phyloP scores from a whole-genome alignment of 2,329 filamentous ascomycete species.

The Fusarium sp. region DNA sequence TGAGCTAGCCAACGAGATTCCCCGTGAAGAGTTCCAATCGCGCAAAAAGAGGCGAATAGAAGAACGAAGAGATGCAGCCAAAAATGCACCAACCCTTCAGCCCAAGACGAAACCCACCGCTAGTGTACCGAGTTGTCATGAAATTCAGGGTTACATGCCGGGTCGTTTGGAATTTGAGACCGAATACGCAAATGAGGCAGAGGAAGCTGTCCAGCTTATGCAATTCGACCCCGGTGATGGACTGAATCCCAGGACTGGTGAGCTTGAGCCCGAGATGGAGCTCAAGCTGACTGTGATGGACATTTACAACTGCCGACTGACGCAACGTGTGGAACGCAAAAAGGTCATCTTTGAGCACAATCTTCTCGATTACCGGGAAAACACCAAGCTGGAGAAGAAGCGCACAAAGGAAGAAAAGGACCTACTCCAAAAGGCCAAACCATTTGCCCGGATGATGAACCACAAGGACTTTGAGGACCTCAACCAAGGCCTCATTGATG shows the following conservation, averaged over 20 bases:
- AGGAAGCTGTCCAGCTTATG: conserved; percentile 98
- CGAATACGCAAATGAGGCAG: conserved; percentile 96
- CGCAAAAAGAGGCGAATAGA: conserved; percentile 95
- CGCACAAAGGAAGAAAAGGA: conserved; percentile 95
- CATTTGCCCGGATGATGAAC: conserved; percentile 97
- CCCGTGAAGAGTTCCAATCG: conserved; percentile 92
- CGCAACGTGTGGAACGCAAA: conserved; percentile 91
- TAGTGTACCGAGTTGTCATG: conserved; percentile 94
- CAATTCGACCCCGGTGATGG: conserved; percentile 97
- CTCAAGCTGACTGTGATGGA: conserved; percentile 98
- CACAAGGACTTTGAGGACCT: conserved; percentile 89
- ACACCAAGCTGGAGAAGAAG: conserved; percentile 90
- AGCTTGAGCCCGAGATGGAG: conserved; percentile 95
- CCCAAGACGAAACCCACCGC: conserved; percentile 97
- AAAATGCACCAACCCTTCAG: conserved; percentile 83
- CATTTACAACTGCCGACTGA: conserved; percentile 94
- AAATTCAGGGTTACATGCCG: conserved; percentile 99
- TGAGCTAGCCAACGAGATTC: conserved; percentile 81
- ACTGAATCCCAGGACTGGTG: conserved; percentile 83
- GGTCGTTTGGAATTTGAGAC: conserved; percentile 97
- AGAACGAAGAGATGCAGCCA: conserved; percentile 86
- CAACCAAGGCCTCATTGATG: conserved; percentile 86
- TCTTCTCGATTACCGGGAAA: conserved; percentile 92
- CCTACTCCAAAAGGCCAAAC: conserved; percentile 91
- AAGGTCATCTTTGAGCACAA: conserved; percentile 97